Percentiles rank a stretch among this genome's conserved stretches.
Conservation (phyloP, 1,284 basidiomycete species). For the Peniophora sp. region DNA sequence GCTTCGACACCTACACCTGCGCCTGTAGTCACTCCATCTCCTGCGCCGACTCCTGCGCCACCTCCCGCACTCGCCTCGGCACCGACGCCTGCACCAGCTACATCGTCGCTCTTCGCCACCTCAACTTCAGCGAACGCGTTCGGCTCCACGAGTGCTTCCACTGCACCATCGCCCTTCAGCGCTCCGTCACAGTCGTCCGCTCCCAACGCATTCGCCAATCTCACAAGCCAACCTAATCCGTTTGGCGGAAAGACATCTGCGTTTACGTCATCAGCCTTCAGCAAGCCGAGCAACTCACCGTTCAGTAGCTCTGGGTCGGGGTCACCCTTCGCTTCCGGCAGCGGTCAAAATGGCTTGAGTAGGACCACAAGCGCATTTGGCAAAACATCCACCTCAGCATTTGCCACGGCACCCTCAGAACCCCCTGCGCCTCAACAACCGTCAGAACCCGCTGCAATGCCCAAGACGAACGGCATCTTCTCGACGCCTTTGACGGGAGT, state of each 20-base stretch:
- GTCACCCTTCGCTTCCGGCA: not conserved
- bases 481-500: too few species aligned
- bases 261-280: slow-evolving; percentile 12
- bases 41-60: not conserved
- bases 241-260: slow-evolving; percentile 20
- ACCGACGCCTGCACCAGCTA: too few species aligned
- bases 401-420: not conserved
- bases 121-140: not conserved
- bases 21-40: slow-evolving; percentile 9
- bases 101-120: too few species aligned
- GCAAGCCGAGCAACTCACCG: not conserved
- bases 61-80: not conserved
- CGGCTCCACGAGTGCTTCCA: not conserved
- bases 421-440: too few species aligned
- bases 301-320: slow-evolving; percentile 5
- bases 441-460: too few species aligned
- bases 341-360: not conserved
- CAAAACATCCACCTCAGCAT: not conserved
- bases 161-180: slow-evolving; percentile 10
- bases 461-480: too few species aligned
- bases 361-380: not conserved
- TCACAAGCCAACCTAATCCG: slow-evolving; percentile 24
- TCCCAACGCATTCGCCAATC: slow-evolving; percentile 13
- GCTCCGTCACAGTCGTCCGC: slow-evolving; percentile 3
- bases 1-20: slow-evolving; percentile 8